phyloP scores from a whole-genome alignment of 768 basidiomycete genomes.

The Termitomyces bulborhizus region DNA sequence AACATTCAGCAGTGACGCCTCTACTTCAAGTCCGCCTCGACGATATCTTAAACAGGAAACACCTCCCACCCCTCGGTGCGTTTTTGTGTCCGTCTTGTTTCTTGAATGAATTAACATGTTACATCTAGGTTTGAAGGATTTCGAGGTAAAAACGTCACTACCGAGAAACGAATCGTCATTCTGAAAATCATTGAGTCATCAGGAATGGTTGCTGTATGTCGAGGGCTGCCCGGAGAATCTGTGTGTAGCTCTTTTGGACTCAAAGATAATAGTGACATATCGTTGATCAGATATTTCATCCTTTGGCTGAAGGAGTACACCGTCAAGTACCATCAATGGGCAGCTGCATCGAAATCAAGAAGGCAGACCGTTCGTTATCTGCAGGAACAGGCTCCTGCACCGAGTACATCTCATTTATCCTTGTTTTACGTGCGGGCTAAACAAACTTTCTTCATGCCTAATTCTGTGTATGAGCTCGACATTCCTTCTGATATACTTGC shows the following conservation, averaged over 20 bases:
- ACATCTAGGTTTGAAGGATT: conserved; percentile 57
- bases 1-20: conserved; percentile 45
- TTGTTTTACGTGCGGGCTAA: conserved; percentile 78
- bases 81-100: neutral
- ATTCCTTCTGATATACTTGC: conserved; percentile 61
- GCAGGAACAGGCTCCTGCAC: conserved; percentile 31
- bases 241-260: conserved; percentile 26
- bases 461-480: conserved; percentile 65
- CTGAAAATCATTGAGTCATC: conserved; percentile 11
- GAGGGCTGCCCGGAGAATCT: conserved; percentile 74
- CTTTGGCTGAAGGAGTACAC: conserved; percentile 79
- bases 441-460: conserved; percentile 74
- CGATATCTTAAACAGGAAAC: conserved; percentile 69
- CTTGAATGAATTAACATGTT: neutral
- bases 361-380: conserved; percentile 23
- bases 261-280: conserved; percentile 2
- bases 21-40: conserved; percentile 62
- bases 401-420: conserved; percentile 49
- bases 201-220: conserved; percentile 79
- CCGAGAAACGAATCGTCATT: neutral
- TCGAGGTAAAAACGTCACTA: conserved; percentile 36
- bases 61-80: conserved; percentile 70
- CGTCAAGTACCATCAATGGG: conserved; percentile 38
- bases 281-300: conserved; percentile 55
- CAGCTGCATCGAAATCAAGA: conserved; percentile 27